Evolutionary conservation across 495 filamentous ascomycete genomes (phyloP).

Genomic region (Aspergillus sclerotioniger): DNA sequence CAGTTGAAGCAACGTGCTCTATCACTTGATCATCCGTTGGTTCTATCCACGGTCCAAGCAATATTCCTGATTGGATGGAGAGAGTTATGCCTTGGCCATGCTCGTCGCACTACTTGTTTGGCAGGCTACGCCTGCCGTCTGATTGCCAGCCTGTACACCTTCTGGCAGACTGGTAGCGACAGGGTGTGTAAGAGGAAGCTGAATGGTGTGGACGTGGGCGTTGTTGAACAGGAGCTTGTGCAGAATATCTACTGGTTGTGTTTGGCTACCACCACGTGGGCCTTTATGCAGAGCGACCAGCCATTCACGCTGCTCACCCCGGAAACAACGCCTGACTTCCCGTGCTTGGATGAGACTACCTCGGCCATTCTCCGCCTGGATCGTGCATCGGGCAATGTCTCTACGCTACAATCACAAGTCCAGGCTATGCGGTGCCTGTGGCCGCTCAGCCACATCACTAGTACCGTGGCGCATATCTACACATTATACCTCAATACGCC

Average conservation of each 20-base stretch:
- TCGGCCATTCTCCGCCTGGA: constrained; percentile 6
- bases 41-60: constrained; percentile 1
- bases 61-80: constrained; percentile 5
- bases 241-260: constrained; percentile 10
- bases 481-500: neutral
- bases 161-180: neutral
- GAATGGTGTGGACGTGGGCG: constrained; percentile 5
- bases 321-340: neutral
- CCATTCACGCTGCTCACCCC: constrained; percentile 2
- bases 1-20: neutral
- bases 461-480: neutral
- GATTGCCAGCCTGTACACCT: neutral
- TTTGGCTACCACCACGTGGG: constrained; percentile 3
- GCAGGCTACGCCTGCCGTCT: constrained; percentile 2
- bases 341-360: neutral
- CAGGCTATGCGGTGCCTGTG: constrained; percentile 1
- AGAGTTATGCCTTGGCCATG: neutral
- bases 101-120: constrained; percentile 8
- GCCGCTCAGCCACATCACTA: constrained; percentile 9
- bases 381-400: constrained; percentile 2
- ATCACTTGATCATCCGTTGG: neutral
- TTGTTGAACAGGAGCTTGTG: constrained; percentile 6
- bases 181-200: neutral
- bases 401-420: constrained; percentile 3
- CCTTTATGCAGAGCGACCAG: constrained; percentile 12